Evolutionary conservation across 1,284 basidiomycete species (phyloP).

Genomic region (Puccinia coronata): DNA sequence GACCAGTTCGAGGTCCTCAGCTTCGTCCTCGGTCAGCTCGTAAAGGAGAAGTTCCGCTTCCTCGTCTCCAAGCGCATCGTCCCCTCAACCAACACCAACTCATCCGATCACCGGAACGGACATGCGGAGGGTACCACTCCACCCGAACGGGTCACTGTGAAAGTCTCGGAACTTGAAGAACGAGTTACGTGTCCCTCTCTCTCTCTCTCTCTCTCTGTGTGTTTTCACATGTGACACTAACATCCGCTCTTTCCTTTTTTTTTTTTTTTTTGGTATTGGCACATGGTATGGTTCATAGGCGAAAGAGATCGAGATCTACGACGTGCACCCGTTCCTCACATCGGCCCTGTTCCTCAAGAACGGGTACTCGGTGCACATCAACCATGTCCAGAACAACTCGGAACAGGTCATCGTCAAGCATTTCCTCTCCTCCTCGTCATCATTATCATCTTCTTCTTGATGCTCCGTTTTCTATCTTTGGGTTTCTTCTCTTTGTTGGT

Average conservation of each 20-base stretch:
- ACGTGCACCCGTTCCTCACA: slow-evolving; percentile 78
- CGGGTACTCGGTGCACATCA: slow-evolving; percentile 69
- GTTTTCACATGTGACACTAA: background rate
- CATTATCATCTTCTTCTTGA: no score
- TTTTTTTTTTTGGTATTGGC: slow-evolving; percentile 20
- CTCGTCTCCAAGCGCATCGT: slow-evolving; percentile 70
- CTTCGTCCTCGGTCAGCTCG: slow-evolving; percentile 88
- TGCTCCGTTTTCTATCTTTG: no score
- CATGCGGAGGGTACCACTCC: no score
- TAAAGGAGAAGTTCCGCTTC: slow-evolving; percentile 85
- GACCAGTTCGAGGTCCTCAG: slow-evolving; percentile 94
- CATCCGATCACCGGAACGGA: no score
- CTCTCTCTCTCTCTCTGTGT: background rate
- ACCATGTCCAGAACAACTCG: background rate
- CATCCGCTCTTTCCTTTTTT: slow-evolving; percentile 49
- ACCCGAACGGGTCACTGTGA: slow-evolving; percentile 87
- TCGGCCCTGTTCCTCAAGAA: slow-evolving; percentile 85
- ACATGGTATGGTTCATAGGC: no score
- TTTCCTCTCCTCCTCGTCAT: no score
- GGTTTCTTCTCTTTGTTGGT: no score
- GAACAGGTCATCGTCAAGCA: slow-evolving; percentile 34
- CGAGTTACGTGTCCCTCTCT: slow-evolving; percentile 68
- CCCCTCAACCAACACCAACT: slow-evolving; percentile 76
- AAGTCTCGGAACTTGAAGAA: slow-evolving; percentile 91
- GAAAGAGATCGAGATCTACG: slow-evolving; percentile 92